A percentile compares a stretch with the other conserved stretches of the same genome.
These are phyloP conservation scores for Lignosus rhinocerotis DNA, from an alignment of 1,284 basidiomycete genomes.

Conservation along the genomic window DNA sequence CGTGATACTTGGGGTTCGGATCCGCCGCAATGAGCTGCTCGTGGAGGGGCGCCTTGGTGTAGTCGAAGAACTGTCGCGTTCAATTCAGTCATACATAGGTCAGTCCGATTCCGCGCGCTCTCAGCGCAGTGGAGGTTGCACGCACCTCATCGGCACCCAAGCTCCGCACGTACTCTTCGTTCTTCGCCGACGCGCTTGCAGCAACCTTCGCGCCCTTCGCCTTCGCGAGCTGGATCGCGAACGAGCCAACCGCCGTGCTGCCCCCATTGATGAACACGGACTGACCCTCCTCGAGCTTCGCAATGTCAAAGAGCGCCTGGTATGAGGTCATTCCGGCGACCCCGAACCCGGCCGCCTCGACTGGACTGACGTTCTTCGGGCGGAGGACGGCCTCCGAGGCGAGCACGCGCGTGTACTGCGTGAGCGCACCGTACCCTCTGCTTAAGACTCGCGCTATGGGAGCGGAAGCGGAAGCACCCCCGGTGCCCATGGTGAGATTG, in stretches of 20 bases:
- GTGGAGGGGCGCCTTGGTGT: constrained; percentile 48
- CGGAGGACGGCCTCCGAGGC: constrained; percentile 16
- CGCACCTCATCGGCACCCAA: constrained; percentile 31
- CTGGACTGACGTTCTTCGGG: constrained; percentile 18
- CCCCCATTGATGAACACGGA: constrained; percentile 29
- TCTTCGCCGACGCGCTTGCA: constrained; percentile 30
- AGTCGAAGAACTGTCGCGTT: constrained; percentile 51
- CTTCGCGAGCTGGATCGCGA: constrained; percentile 33
- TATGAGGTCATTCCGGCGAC: constrained; percentile 24
- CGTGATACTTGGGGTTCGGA: constrained; percentile 41
- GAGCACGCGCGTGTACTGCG: constrained; percentile 22
- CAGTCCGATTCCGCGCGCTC: too few species aligned
- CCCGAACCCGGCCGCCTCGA: constrained; percentile 23
- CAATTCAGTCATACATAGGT: not conserved
- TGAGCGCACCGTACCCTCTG: constrained; percentile 21
- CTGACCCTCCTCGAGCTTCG: constrained; percentile 24
- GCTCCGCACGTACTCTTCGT: constrained; percentile 28
- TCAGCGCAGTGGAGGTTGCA: not conserved
- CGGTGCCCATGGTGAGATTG: too few species aligned
- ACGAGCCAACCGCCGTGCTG: constrained; percentile 25
- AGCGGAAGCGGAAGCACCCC: not conserved
- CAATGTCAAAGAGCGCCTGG: constrained; percentile 20
- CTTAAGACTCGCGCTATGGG: constrained; percentile 2
- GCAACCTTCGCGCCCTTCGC: constrained; percentile 28
- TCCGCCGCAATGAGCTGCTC: constrained; percentile 41